phyloP scores from a whole-genome alignment of 2,329 filamentous ascomycete genomes.

The Dactylonectria estremocensis region DNA sequence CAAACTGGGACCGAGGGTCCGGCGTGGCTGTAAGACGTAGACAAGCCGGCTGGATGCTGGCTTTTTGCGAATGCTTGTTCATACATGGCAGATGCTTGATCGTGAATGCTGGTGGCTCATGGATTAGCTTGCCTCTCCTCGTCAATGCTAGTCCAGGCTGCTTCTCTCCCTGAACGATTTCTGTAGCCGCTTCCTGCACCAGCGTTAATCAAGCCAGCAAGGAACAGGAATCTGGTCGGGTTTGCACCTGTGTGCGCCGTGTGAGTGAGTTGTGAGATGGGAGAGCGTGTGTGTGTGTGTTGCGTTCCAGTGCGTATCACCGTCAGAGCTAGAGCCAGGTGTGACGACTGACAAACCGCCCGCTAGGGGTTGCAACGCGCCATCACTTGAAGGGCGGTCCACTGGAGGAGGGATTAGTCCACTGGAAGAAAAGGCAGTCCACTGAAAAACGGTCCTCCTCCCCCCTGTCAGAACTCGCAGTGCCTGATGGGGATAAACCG shows the following conservation, averaged over 20 bases:
- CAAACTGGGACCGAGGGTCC: background rate
- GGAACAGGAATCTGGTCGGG: background rate
- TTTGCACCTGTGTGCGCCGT: background rate
- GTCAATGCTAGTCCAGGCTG: background rate
- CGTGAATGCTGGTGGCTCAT: too few relatives aligned
- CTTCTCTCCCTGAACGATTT: too few relatives aligned
- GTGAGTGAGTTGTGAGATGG: too few relatives aligned
- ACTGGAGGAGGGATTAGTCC: background rate
- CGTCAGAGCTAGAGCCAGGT: background rate
- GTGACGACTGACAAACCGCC: background rate
- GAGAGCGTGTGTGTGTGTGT: too few relatives aligned
- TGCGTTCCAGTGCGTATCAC: background rate
- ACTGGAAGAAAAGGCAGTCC: too few relatives aligned
- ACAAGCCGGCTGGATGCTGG: background rate
- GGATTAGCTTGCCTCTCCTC: background rate
- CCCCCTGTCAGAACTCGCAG: background rate
- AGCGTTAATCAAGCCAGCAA: background rate
- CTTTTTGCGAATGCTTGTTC: background rate
- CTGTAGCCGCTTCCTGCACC: too few relatives aligned
- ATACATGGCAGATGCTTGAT: too few relatives aligned
- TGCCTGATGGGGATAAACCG: slow-evolving; percentile 13
- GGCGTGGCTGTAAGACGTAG: background rate
- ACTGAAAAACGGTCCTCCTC: too few relatives aligned
- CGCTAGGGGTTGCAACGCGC: slow-evolving; percentile 2
- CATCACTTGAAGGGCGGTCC: background rate